These are phyloP conservation scores for Pelargonium cotyledonis DNA, from an alignment of 441 rosid genomes.

Conservation along the genomic window DNA sequence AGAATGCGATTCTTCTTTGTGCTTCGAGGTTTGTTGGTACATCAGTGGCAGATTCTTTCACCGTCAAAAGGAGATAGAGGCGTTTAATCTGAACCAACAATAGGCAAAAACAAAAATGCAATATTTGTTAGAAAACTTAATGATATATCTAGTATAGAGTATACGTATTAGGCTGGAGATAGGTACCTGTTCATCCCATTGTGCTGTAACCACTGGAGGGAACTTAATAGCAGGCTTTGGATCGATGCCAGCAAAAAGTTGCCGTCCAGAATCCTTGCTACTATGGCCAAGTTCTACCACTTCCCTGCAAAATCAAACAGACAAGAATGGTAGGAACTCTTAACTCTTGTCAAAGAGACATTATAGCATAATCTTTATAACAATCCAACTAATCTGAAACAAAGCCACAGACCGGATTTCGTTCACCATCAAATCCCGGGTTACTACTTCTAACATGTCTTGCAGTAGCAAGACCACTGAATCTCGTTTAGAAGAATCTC, in stretches of 20 bases:
- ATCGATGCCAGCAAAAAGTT: constrained; percentile 87
- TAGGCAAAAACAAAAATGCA: constrained; percentile 14
- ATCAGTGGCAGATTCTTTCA: constrained; percentile 85
- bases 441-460: constrained; percentile 96
- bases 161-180: constrained; percentile 1
- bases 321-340: constrained; percentile 5
- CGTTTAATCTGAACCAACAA: constrained; percentile 63
- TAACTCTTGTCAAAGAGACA: constrained; percentile 16
- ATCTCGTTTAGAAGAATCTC: constrained; percentile 65
- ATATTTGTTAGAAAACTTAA: constrained; percentile 10
- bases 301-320: constrained; percentile 46
- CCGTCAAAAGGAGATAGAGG: constrained; percentile 86
- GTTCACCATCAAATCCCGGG: constrained; percentile 92
- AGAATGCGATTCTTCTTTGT: constrained; percentile 87
- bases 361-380: neutral
- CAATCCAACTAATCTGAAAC: constrained; percentile 16
- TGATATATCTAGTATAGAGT: neutral
- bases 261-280: constrained; percentile 90
- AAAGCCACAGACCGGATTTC: constrained; percentile 76
- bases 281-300: constrained; percentile 55
- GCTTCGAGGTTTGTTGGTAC: constrained; percentile 98
- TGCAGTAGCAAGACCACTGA: constrained; percentile 74
- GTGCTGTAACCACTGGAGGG: constrained; percentile 76
- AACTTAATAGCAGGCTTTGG: constrained; percentile 74
- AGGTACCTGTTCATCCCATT: constrained; percentile 93